phyloP scores from a whole-genome alignment of 306 rosid genomes.

The Begonia peltatifolia region DNA sequence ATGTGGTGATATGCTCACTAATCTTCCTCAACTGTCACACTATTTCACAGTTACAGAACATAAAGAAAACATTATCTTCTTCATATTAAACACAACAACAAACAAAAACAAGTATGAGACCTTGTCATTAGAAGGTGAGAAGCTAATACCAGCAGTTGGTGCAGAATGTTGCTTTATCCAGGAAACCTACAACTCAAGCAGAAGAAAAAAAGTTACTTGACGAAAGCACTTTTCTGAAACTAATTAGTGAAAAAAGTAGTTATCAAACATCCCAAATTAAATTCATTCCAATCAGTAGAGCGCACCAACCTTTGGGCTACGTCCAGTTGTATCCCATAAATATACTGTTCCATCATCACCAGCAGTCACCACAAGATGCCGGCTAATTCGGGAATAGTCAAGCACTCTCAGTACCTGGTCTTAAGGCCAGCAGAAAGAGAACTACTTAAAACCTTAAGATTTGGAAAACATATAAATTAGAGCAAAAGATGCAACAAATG shows the following conservation, averaged over 20 bases:
- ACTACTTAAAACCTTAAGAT: constrained; percentile 29
- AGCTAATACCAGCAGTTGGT: constrained; percentile 94
- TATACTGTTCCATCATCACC: constrained; percentile 95
- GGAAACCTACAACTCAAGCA: constrained; percentile 40
- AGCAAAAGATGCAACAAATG: constrained; percentile 13
- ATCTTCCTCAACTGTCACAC: not conserved
- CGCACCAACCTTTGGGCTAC: constrained; percentile 71
- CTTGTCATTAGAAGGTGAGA: constrained; percentile 97
- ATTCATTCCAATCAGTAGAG: not conserved
- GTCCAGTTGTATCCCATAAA: constrained; percentile 97
- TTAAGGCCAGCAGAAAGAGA: constrained; percentile 48
- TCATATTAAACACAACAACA: not conserved
- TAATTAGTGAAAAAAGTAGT: not conserved
- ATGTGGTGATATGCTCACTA: constrained; percentile 13
- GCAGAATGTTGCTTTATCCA: constrained; percentile 99
- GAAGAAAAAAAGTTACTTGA: constrained; percentile 8
- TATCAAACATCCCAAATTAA: too few relatives aligned
- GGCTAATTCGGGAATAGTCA: constrained; percentile 85
- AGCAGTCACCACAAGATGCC: constrained; percentile 90
- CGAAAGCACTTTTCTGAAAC: not conserved
- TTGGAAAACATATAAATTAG: constrained; percentile 5
- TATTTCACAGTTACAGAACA: constrained; percentile 6
- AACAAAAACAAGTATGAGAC: constrained; percentile 24
- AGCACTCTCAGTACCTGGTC: constrained; percentile 98
- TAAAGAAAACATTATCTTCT: not conserved